Evolutionary conservation across 371 early-diverging fungal genomes (phyloP), one percentile per base, ranked within the genome.

Genomic region (Nematocida ausubeli): DNA sequence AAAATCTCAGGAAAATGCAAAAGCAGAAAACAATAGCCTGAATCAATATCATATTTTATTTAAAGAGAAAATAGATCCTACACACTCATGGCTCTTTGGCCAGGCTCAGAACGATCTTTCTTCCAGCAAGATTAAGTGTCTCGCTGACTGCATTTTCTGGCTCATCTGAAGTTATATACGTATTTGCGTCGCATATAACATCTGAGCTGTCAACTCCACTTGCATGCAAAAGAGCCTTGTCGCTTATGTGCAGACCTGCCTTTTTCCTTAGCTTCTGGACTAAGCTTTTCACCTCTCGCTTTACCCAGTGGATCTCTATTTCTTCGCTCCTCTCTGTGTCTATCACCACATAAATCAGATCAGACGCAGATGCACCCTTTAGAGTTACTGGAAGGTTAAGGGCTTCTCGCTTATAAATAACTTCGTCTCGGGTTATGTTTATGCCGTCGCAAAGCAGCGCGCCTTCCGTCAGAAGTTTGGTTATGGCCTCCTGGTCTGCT

Each of bases 181-280:
- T 75, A 39, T 75, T 75, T 39, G 51, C 37, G 30, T 75, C 78
- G 67, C 78, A 75, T 12, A 32, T 39, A 7, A 75, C 55, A 16
- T 42, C n/a, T 28, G 65, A 51, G 16, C 56, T 19, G 5, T 64
- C 51, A 4, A 58, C 54, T 37, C 78, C 78, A 12, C 5, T 19
- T 16, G 54, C 78, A 34, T 26, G 34, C 19, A 75, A 32, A 52
- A 44, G 22, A 5, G 70, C 83, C 30, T 54, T 65, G 63, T 86
- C 84, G 19, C 54, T 34, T 2, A 83, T 60, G 14, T 56, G 57
- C 4, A 86, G 67, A 1, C 81, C 82, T 42, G 87, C 88, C 89
- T 93, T 92, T 89, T 97, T 98, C 84, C 99, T 90, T 80, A 95
- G 87, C 81, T 94, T 91, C 88, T 98, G 97, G 24, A 96, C 91